phyloP scores from a whole-genome alignment of 2,329 filamentous ascomycete species.

The Lachnum nothofagi region DNA sequence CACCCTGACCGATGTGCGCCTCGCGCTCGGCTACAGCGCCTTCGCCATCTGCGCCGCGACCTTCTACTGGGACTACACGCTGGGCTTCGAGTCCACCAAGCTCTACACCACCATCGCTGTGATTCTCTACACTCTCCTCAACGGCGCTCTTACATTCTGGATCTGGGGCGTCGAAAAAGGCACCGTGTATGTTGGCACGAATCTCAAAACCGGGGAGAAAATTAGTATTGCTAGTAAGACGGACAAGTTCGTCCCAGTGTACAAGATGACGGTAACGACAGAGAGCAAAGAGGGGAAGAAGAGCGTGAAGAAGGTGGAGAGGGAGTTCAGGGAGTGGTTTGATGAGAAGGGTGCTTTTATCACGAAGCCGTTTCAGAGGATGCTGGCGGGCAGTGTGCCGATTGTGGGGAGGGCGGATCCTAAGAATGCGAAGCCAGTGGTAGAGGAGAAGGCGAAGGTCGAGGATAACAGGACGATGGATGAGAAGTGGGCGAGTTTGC shows the following conservation, averaged over 20 bases:
- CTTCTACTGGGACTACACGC: constrained; percentile 87
- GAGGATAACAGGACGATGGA: constrained; percentile 26
- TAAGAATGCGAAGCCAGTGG: constrained; percentile 43
- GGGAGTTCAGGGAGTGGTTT: constrained; percentile 72
- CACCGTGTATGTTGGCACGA: constrained; percentile 69
- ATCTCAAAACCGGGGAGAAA: constrained; percentile 62
- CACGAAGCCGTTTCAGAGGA: constrained; percentile 69
- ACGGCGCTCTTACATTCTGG: constrained; percentile 76
- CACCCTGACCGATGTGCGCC: constrained; percentile 72
- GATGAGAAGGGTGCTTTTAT: constrained; percentile 68
- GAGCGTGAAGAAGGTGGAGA: constrained; percentile 39
- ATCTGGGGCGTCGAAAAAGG: constrained; percentile 77
- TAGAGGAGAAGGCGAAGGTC: constrained; percentile 21
- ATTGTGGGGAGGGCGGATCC: constrained; percentile 62
- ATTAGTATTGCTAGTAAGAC: constrained; percentile 67
- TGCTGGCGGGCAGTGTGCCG: constrained; percentile 64
- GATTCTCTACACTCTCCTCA: constrained; percentile 70
- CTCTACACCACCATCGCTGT: constrained; percentile 76
- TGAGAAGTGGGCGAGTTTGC: constrained; percentile 29
- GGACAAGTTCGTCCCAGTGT: constrained; percentile 76
- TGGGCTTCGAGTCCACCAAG: constrained; percentile 84
- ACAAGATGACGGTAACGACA: constrained; percentile 64
- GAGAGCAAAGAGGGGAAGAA: constrained; percentile 31
- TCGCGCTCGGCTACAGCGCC: constrained; percentile 76
- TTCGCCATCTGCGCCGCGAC: constrained; percentile 75